phyloP scores from a whole-genome alignment of 306 rosid species.

The Styphnolobium japonicum region DNA sequence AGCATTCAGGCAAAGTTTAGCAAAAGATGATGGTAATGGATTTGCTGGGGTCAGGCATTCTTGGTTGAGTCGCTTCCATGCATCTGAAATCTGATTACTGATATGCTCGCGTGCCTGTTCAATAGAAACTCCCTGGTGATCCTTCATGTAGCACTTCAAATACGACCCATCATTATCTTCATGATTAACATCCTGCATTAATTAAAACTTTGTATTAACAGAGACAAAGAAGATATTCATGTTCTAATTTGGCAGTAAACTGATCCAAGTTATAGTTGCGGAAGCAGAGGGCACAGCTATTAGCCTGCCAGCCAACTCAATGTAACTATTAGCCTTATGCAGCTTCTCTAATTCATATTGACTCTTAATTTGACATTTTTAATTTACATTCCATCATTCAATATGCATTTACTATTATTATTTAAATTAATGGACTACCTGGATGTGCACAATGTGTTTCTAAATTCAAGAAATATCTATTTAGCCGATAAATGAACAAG shows the following conservation, averaged over 20 bases:
- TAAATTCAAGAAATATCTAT: too few relatives aligned
- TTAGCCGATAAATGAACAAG: too few relatives aligned
- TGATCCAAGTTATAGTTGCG: too few relatives aligned
- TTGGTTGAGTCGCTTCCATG: slow-evolving; percentile 51
- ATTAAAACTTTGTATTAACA: neutral
- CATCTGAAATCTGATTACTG: slow-evolving; percentile 21
- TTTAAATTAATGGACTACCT: too few relatives aligned
- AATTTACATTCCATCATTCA: too few relatives aligned
- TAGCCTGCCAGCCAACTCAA: too few relatives aligned
- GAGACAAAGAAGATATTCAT: neutral
- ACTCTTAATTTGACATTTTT: too few relatives aligned
- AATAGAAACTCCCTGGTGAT: slow-evolving; percentile 17
- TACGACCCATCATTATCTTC: slow-evolving; percentile 58
- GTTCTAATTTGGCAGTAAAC: neutral
- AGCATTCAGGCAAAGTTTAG: slow-evolving; percentile 29
- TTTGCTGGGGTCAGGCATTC: slow-evolving; percentile 36
- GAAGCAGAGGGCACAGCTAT: too few relatives aligned
- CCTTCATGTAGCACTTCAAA: slow-evolving; percentile 40
- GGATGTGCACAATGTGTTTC: too few relatives aligned
- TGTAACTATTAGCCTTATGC: too few relatives aligned
- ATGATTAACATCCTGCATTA: slow-evolving; percentile 26
- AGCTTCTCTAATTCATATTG: too few relatives aligned
- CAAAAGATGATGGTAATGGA: slow-evolving; percentile 41
- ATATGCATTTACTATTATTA: too few relatives aligned
- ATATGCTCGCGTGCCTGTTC: slow-evolving; percentile 34